Percentiles rank a stretch among this genome's conserved stretches.
These are phyloP conservation scores for Fusarium xylarioides DNA, from an alignment of 2,329 filamentous ascomycete species.

Conservation along the genomic window DNA sequence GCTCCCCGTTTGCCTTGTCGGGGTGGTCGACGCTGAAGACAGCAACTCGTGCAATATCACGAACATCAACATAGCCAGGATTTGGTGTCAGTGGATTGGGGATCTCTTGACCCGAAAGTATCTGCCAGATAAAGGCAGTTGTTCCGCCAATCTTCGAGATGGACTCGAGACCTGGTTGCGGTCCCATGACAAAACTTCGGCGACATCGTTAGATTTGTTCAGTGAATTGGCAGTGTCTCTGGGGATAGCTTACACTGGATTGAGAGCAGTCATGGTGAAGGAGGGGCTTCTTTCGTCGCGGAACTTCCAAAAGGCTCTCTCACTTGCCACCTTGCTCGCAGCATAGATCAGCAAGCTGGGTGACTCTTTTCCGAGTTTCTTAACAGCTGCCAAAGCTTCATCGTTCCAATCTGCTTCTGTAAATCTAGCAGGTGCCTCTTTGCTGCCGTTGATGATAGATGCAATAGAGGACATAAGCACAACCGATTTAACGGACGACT, in stretches of 20 bases:
- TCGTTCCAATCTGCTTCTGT: slow-evolving; percentile 41
- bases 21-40: slow-evolving; percentile 35
- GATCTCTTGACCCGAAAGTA: slow-evolving; percentile 37
- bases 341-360: slow-evolving; percentile 31
- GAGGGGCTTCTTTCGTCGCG: slow-evolving; percentile 29
- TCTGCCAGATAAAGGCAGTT: slow-evolving; percentile 36
- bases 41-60: slow-evolving; percentile 35
- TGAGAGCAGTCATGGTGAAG: slow-evolving; percentile 37
- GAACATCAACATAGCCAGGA: slow-evolving; percentile 36
- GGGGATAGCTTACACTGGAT: slow-evolving; percentile 31
- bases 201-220: neutral
- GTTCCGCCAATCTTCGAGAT: slow-evolving; percentile 32
- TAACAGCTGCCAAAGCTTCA: slow-evolving; percentile 20
- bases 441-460: slow-evolving; percentile 8
- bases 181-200: slow-evolving; percentile 40
- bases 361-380: slow-evolving; percentile 32
- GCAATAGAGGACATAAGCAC: slow-evolving; percentile 41
- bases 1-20: slow-evolving; percentile 33
- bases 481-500: slow-evolving; percentile 36
- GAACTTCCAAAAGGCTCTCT: slow-evolving; percentile 40
- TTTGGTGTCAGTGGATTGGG: slow-evolving; percentile 17
- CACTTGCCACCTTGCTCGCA: slow-evolving; percentile 36
- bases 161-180: slow-evolving; percentile 28
- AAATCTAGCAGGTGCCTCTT: slow-evolving; percentile 17
- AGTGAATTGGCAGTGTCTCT: accelerated